These are phyloP conservation scores for Acer campestre DNA, from an alignment of 345 rosid species.

Conservation along the genomic window DNA sequence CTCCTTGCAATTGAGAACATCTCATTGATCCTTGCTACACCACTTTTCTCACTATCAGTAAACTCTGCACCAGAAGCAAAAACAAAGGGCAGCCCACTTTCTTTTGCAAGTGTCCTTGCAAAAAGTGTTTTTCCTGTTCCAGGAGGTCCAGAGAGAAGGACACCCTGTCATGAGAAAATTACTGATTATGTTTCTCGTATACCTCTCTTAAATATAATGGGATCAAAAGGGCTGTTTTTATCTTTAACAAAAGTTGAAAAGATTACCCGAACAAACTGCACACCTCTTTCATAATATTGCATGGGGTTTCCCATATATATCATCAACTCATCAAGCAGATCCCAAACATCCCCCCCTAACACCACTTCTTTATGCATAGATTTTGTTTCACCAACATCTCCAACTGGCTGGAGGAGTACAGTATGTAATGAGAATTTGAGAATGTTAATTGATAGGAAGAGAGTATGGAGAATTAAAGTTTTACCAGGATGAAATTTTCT, in stretches of 20 bases:
- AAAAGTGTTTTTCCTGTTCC: constrained; percentile 99
- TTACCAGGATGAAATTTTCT: constrained; percentile 90
- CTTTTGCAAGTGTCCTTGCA: constrained; percentile 93
- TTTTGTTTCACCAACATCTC: constrained; percentile 83
- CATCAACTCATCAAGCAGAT: constrained; percentile 96
- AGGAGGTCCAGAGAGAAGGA: constrained; percentile 98
- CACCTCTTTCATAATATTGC: constrained; percentile 86
- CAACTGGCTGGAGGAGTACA: constrained; percentile 75
- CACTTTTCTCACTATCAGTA: constrained; percentile 90
- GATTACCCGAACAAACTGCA: constrained; percentile 90
- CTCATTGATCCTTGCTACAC: constrained; percentile 87
- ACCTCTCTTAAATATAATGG: constrained; percentile 6
- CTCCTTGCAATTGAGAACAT: constrained; percentile 91
- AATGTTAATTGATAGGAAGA: constrained; percentile 2
- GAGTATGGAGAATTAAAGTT: constrained; percentile 23
- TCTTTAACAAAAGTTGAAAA: constrained; percentile 7
- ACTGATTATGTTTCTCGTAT: not conserved
- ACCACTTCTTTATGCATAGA: constrained; percentile 93
- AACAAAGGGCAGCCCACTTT: constrained; percentile 94
- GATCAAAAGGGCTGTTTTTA: constrained; percentile 6
- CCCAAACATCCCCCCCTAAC: constrained; percentile 98
- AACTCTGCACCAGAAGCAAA: constrained; percentile 98
- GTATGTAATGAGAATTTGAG: constrained; percentile 23
- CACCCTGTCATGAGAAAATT: constrained; percentile 58
- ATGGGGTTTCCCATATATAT: constrained; percentile 92